phyloP scores from a whole-genome alignment of 345 rosid species.

The Citrus sinensis region DNA sequence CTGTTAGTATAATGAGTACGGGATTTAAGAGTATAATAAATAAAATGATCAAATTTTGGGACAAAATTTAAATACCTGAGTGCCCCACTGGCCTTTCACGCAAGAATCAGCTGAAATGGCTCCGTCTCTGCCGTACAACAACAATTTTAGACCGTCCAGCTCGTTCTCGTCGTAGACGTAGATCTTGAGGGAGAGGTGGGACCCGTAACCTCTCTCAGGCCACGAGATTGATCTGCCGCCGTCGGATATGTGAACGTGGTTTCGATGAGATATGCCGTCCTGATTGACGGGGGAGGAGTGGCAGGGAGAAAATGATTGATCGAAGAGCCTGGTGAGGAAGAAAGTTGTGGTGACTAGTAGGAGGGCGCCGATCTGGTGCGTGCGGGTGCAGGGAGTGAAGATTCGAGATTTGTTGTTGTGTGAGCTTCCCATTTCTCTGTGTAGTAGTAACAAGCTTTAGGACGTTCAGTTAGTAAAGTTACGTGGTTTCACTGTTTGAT shows the following conservation, averaged over 20 bases:
- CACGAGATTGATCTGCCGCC: constrained; percentile 36
- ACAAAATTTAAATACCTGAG: constrained; percentile 55
- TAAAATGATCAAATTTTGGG: background rate
- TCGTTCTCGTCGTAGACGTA: constrained; percentile 87
- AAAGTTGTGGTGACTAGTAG: constrained; percentile 66
- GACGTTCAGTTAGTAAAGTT: background rate
- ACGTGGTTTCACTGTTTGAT: background rate
- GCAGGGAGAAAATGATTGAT: constrained; percentile 51
- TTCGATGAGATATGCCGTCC: constrained; percentile 11
- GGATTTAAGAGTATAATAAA: too few relatives aligned
- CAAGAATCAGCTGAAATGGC: constrained; percentile 51
- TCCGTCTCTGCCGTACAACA: constrained; percentile 76
- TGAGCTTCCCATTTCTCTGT: constrained; percentile 35
- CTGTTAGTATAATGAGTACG: background rate
- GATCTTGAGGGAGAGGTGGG: constrained; percentile 62
- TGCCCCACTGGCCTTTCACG: constrained; percentile 93
- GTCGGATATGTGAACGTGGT: constrained; percentile 8
- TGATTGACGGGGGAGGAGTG: constrained; percentile 17
- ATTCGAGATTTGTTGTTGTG: constrained; percentile 39
- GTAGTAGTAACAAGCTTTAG: background rate
- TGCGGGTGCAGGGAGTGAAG: constrained; percentile 70
- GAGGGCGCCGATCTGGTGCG: constrained; percentile 88
- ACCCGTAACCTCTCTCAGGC: constrained; percentile 69
- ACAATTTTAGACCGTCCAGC: constrained; percentile 66
- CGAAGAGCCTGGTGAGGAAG: constrained; percentile 77